These are phyloP conservation scores for Lolium rigidum DNA, from an alignment of 176 grass and related monocot species.

Conservation along the genomic window DNA sequence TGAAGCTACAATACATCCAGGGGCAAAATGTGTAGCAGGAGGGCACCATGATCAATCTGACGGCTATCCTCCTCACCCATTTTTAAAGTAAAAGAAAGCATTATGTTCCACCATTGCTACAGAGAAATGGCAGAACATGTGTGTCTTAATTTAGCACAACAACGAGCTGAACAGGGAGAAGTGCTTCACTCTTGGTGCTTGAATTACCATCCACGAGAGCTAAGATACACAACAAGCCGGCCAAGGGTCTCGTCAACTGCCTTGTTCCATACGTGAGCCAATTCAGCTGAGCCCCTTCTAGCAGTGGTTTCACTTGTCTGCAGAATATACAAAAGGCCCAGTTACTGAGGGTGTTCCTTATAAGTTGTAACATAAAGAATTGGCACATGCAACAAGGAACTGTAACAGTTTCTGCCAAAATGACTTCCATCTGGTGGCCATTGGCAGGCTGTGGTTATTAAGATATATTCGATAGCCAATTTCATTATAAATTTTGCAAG, in stretches of 20 bases:
- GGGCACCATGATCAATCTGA: not conserved
- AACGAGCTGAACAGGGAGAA: not conserved
- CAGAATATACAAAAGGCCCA: not conserved
- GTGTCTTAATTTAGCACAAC: conserved; percentile 17
- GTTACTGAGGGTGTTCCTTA: not conserved
- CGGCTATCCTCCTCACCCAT: not conserved
- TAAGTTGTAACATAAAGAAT: not conserved
- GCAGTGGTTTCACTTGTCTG: conserved; percentile 36
- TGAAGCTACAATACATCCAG: not conserved
- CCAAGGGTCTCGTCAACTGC: conserved; percentile 62
- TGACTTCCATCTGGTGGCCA: not conserved
- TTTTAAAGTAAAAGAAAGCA: conserved; percentile 30
- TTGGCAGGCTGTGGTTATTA: not conserved
- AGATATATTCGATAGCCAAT: not conserved
- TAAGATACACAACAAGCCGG: conserved; percentile 56
- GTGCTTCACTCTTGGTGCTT: conserved; percentile 7
- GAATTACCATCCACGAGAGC: conserved; percentile 66
- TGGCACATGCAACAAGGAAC: not conserved
- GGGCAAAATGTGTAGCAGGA: not conserved
- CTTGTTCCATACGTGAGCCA: conserved; percentile 64
- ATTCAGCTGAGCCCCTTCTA: conserved; percentile 28
- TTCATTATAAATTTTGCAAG: not conserved
- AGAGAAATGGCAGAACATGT: conserved; percentile 25
- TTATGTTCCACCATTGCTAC: not conserved
- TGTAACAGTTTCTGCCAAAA: not conserved